Conservation (phyloP, 805 yeast genomes). For the Yamadazyma endophytica region DNA sequence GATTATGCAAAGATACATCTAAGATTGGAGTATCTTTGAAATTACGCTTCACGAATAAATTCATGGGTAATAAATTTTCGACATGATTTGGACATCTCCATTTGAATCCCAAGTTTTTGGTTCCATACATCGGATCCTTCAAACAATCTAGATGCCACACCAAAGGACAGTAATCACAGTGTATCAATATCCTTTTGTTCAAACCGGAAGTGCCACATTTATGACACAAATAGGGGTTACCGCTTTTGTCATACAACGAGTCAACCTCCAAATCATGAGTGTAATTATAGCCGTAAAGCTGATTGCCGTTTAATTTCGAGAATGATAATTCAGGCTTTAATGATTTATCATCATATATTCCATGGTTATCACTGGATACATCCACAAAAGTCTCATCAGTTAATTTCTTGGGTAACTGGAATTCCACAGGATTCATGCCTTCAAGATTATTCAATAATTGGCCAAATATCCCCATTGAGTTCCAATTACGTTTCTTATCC, state of each 20-base stretch:
- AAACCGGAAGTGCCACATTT: slow-evolving; percentile 72
- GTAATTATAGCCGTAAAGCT: slow-evolving; percentile 33
- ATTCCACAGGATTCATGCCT: slow-evolving; percentile 42
- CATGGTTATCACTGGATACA: slow-evolving; percentile 61
- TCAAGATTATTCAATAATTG: slow-evolving; percentile 66
- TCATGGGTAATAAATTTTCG: slow-evolving; percentile 42
- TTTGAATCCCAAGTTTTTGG: slow-evolving; percentile 68
- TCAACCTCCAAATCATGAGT: slow-evolving; percentile 58
- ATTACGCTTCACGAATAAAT: slow-evolving; percentile 37
- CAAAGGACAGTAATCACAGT: slow-evolving; percentile 79
- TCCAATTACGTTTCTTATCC: slow-evolving; percentile 17
- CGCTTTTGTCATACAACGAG: slow-evolving; percentile 62
- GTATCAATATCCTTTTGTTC: slow-evolving; percentile 51
- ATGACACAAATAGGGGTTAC: slow-evolving; percentile 68
- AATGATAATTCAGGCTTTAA: slow-evolving; percentile 48
- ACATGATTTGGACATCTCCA: slow-evolving; percentile 94
- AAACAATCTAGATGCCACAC: slow-evolving; percentile 91
- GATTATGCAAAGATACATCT: slow-evolving; percentile 45
- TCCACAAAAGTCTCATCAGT: slow-evolving; percentile 66
- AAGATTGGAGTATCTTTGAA: slow-evolving; percentile 48
- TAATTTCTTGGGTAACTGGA: slow-evolving; percentile 59
- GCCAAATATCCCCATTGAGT: slow-evolving; percentile 45
- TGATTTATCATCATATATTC: slow-evolving; percentile 60
- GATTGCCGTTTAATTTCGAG: slow-evolving; percentile 26
- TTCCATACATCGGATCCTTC: slow-evolving; percentile 65